These are phyloP conservation scores for Wallacemonas sp. DNA, from an alignment of 208 protist species.

Conservation along the genomic window DNA sequence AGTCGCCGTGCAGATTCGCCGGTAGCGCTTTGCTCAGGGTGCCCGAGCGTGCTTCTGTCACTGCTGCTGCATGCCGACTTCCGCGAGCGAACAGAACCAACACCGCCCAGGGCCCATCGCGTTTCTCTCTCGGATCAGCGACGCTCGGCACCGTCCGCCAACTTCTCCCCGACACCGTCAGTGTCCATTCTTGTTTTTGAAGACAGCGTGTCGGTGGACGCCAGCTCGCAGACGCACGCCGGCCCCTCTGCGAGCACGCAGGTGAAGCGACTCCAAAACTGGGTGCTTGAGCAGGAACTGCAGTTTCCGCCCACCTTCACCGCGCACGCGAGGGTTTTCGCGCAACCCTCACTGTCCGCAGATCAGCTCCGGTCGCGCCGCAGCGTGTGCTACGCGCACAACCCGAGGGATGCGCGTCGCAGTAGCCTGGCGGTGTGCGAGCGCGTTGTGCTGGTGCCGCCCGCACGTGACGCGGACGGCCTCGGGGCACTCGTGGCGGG, in stretches of 20 bases:
- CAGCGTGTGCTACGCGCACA: conserved; percentile 3
- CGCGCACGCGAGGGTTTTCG: neutral
- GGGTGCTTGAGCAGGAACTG: conserved; percentile 4
- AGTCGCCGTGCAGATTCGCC: neutral
- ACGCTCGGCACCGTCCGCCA: neutral
- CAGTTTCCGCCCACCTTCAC: neutral
- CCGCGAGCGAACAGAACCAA: neutral
- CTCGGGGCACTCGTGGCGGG: conserved; percentile 4
- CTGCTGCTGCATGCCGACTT: neutral
- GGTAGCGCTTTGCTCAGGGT: neutral
- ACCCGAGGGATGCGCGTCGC: neutral
- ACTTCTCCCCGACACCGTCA: neutral
- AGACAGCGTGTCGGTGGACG: neutral
- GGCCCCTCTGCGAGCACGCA: conserved; percentile 2
- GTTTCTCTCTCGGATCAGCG: conserved; percentile 1
- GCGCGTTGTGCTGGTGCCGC: neutral
- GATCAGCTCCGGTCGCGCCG: conserved; percentile 1
- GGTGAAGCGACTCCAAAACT: conserved; percentile 9
- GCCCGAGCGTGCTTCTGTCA: conserved; percentile 1
- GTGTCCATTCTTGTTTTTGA: conserved; percentile 7
- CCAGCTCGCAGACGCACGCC: conserved; percentile 1
- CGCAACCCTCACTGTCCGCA: neutral
- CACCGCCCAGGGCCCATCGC: neutral
- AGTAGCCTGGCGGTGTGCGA: conserved; percentile 4
- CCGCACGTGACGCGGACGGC: neutral